Percentiles rank a stretch among this genome's conserved stretches.
phyloP scores from a whole-genome alignment of 495 filamentous ascomycete species.

The Lepidopterella palustris region DNA sequence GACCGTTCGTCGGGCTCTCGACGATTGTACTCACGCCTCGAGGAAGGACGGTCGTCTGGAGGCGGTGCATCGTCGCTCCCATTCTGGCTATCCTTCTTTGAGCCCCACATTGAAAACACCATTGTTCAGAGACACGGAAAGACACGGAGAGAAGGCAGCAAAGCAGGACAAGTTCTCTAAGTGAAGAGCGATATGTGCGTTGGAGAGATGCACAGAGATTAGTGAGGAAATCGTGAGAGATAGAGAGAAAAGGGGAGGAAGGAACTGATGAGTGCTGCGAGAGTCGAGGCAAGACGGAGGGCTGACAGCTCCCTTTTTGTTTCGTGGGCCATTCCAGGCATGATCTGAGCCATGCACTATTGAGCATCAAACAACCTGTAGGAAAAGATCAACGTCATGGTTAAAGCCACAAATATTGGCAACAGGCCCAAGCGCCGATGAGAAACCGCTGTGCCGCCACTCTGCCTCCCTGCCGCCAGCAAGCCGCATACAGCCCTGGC shows the following conservation, averaged over 20 bases:
- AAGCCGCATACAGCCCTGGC: too few relatives aligned
- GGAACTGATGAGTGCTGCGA: background rate
- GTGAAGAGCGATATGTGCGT: too few relatives aligned
- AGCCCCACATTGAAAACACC: conserved; percentile 21
- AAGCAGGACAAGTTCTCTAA: too few relatives aligned
- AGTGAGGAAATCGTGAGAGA: too few relatives aligned
- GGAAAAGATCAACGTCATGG: background rate
- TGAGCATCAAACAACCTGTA: too few relatives aligned
- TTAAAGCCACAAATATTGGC: background rate
- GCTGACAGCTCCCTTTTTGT: background rate
- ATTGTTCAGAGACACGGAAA: background rate
- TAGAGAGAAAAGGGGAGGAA: background rate
- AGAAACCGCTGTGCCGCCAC: too few relatives aligned
- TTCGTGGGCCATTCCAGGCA: too few relatives aligned
- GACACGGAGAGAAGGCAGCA: background rate
- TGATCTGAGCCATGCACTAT: background rate
- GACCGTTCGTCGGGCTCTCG: conserved; percentile 64
- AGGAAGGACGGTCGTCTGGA: conserved; percentile 1
- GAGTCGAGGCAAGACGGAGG: too few relatives aligned
- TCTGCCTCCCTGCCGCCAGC: too few relatives aligned
- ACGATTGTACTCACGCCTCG: conserved; percentile 5
- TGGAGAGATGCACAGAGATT: too few relatives aligned
- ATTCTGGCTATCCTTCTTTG: conserved; percentile 21
- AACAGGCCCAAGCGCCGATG: background rate
- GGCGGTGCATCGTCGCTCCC: conserved; percentile 3